A percentile compares a stretch with the other conserved stretches of the same genome.
phyloP scores from a whole-genome alignment of 2,329 filamentous ascomycete genomes.

The Teratosphaeria gauchensis region DNA sequence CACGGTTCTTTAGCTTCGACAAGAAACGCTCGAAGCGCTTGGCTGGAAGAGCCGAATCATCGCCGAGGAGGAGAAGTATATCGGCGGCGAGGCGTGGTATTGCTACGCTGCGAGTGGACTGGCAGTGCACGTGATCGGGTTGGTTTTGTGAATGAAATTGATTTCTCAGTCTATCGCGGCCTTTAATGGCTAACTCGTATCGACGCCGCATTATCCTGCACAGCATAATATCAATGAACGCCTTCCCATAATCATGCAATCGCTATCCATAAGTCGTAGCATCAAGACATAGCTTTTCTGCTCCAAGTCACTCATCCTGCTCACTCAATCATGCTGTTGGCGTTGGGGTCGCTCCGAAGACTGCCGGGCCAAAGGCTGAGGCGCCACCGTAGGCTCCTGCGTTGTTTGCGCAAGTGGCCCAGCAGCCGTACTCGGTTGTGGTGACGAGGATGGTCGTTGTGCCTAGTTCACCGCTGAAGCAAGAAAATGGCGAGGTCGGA shows the following conservation, averaged over 20 bases:
- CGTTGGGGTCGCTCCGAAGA: background rate
- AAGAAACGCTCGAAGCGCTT: background rate
- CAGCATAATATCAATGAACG: background rate
- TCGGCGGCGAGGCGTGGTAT: background rate
- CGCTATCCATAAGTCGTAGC: slow-evolving; percentile 2
- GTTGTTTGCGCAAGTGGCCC: slow-evolving; percentile 5
- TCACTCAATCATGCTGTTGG: background rate
- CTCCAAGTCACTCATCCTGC: background rate
- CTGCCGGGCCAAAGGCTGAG: slow-evolving; percentile 7
- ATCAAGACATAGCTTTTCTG: background rate
- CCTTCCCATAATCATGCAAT: slow-evolving; percentile 1
- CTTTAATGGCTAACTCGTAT: background rate
- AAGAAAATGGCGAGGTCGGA: background rate
- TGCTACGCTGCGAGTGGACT: background rate
- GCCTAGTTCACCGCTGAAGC: slow-evolving; percentile 2
- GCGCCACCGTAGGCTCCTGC: slow-evolving; percentile 3
- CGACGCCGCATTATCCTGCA: slow-evolving; percentile 1
- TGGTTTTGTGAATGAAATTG: background rate
- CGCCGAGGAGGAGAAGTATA: background rate
- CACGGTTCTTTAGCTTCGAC: background rate
- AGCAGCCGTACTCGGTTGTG: slow-evolving; percentile 9
- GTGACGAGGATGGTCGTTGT: slow-evolving; percentile 5
- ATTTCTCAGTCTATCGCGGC: slow-evolving; percentile 2
- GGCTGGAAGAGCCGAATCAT: background rate
- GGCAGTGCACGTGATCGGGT: background rate